These are phyloP conservation scores for Thyridium curvatum DNA, from an alignment of 2,329 filamentous ascomycete genomes.

Conservation along the genomic window DNA sequence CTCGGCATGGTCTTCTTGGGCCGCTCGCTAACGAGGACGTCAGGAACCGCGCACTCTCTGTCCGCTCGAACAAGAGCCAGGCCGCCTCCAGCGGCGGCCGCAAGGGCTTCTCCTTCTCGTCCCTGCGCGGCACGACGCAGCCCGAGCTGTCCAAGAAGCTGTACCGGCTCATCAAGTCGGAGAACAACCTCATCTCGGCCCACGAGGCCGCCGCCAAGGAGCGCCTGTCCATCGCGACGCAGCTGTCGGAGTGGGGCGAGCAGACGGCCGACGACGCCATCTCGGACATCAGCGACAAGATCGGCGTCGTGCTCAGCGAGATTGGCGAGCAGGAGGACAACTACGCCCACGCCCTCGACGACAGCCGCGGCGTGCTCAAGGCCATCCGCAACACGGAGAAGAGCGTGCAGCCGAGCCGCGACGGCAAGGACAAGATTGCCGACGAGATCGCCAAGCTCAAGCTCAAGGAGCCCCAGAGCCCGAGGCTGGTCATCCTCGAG, in stretches of 20 bases:
- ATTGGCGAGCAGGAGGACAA: constrained; percentile 89
- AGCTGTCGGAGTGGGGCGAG: constrained; percentile 96
- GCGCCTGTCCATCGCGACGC: constrained; percentile 75
- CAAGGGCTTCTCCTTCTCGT: constrained; percentile 73
- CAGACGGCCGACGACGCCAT: constrained; percentile 80
- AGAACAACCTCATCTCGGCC: constrained; percentile 80
- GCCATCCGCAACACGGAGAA: constrained; percentile 91
- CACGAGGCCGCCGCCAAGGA: constrained; percentile 83
- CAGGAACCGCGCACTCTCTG: constrained; percentile 70
- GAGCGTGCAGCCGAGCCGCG: constrained; percentile 87
- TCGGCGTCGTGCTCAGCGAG: constrained; percentile 86
- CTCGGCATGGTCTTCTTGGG: too few relatives aligned
- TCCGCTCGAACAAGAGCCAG: constrained; percentile 57
- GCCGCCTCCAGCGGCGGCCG: constrained; percentile 29
- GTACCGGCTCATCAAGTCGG: constrained; percentile 88
- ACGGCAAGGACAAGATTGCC: constrained; percentile 78
- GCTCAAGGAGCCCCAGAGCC: constrained; percentile 82
- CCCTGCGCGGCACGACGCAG: constrained; percentile 77
- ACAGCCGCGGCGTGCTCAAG: constrained; percentile 77
- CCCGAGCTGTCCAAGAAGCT: constrained; percentile 86
- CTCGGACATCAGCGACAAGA: constrained; percentile 89
- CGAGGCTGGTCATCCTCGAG: constrained; percentile 77
- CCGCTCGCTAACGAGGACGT: constrained; percentile 8
- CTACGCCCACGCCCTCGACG: constrained; percentile 82
- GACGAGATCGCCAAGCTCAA: constrained; percentile 92